A percentile compares a stretch with the other conserved stretches of the same genome.
phyloP scores from a whole-genome alignment of 2,329 filamentous ascomycete species.

The Nemania diffusa region DNA sequence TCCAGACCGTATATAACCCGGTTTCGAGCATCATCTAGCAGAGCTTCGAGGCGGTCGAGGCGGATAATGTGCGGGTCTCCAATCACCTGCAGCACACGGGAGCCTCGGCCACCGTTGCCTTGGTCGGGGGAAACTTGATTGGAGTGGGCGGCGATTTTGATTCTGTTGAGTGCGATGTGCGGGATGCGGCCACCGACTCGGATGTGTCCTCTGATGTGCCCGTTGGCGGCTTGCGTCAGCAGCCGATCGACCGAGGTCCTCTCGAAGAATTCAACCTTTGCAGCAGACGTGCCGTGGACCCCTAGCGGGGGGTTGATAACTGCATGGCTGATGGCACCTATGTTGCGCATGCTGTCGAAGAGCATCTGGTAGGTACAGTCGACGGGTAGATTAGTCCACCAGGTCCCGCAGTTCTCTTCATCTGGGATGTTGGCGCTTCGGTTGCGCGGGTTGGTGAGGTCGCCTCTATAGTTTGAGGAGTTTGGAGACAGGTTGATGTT shows the following conservation, averaged over 20 bases:
- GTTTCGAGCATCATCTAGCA: neutral
- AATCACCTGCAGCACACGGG: conserved; percentile 24
- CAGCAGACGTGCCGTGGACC: neutral
- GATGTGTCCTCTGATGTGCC: conserved; percentile 9
- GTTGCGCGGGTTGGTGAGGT: conserved; percentile 26
- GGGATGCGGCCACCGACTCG: conserved; percentile 21
- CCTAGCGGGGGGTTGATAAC: conserved; percentile 21
- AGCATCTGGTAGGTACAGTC: conserved; percentile 26
- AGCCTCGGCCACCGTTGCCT: conserved; percentile 8
- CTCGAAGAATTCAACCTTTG: conserved; percentile 34
- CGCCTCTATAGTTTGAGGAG: conserved; percentile 26
- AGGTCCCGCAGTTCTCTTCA: conserved; percentile 26
- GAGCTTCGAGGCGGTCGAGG: neutral
- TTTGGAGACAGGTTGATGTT: neutral
- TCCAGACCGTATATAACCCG: conserved; percentile 26
- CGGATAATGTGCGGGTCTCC: conserved; percentile 15
- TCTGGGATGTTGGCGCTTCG: conserved; percentile 24
- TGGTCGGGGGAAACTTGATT: neutral
- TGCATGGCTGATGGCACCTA: conserved; percentile 28
- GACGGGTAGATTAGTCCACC: conserved; percentile 27
- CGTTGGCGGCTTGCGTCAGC: neutral
- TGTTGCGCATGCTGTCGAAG: conserved; percentile 32
- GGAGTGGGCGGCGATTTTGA: conserved; percentile 11
- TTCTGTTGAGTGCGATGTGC: conserved; percentile 10
- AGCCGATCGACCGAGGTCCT: conserved; percentile 26